Conservation (phyloP, 1,284 basidiomycete genomes). For the Ceratobasidium sp. region DNA sequence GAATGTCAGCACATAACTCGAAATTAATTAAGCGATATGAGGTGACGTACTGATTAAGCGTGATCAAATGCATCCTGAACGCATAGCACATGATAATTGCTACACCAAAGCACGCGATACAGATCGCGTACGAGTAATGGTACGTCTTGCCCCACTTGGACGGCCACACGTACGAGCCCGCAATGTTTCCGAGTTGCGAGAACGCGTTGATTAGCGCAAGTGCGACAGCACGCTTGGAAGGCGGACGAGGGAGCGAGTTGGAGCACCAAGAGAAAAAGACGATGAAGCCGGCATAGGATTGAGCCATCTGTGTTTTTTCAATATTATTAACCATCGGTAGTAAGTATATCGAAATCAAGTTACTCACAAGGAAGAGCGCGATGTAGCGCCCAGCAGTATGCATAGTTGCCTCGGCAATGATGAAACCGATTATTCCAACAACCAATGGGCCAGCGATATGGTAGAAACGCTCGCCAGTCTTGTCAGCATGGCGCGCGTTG, state of each 20-base stretch:
- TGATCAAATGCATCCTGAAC: slow-evolving; percentile 60
- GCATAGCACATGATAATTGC: slow-evolving; percentile 61
- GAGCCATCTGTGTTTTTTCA: slow-evolving; percentile 71
- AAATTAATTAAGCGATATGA: slow-evolving; percentile 50
- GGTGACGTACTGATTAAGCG: slow-evolving; percentile 58
- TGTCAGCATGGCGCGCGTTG: slow-evolving; percentile 68
- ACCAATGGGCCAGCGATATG: slow-evolving; percentile 64
- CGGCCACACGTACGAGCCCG: slow-evolving; percentile 71
- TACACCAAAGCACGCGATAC: slow-evolving; percentile 53
- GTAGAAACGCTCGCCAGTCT: slow-evolving; percentile 67
- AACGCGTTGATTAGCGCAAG: slow-evolving; percentile 77
- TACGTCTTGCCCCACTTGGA: slow-evolving; percentile 55
- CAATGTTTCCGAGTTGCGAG: slow-evolving; percentile 75
- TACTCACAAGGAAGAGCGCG: slow-evolving; percentile 59
- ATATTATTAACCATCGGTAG: slow-evolving; percentile 11
- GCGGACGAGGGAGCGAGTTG: slow-evolving; percentile 69
- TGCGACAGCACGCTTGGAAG: slow-evolving; percentile 78
- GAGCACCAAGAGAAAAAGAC: slow-evolving; percentile 75
- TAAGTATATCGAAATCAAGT: too few relatives aligned
- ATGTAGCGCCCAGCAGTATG: slow-evolving; percentile 71
- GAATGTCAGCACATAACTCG: not conserved
- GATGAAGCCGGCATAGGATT: slow-evolving; percentile 74
- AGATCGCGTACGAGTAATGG: slow-evolving; percentile 58
- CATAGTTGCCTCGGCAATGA: slow-evolving; percentile 75
- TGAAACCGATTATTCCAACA: slow-evolving; percentile 73